Percentiles rank a stretch among this genome's conserved stretches.
phyloP scores from a whole-genome alignment of 495 filamentous ascomycete genomes.

The Aspergillus homomorphus region DNA sequence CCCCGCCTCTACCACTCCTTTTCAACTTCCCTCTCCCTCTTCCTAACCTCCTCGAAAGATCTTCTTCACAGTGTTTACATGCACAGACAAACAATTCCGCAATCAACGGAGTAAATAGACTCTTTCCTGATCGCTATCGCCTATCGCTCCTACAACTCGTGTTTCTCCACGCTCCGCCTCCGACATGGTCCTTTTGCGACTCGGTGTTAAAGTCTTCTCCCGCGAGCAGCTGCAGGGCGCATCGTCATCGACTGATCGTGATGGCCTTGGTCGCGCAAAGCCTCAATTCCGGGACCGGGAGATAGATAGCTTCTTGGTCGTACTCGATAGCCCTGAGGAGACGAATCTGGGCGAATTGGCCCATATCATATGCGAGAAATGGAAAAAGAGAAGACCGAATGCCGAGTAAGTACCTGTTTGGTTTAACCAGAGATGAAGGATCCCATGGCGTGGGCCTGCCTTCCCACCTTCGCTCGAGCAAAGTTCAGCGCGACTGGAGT shows the following conservation, averaged over 20 bases:
- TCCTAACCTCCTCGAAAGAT: background rate
- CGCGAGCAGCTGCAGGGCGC: conserved; percentile 23
- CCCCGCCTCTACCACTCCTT: background rate
- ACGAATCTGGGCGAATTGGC: conserved; percentile 31
- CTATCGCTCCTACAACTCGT: background rate
- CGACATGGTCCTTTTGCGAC: conserved; percentile 37
- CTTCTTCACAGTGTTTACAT: background rate
- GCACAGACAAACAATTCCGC: background rate
- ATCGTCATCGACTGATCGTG: conserved; percentile 10
- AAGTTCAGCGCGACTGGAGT: too few relatives aligned
- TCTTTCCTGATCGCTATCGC: background rate
- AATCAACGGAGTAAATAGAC: background rate
- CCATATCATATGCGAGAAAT: conserved; percentile 34
- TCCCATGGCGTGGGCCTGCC: too few relatives aligned
- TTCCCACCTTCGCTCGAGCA: too few relatives aligned
- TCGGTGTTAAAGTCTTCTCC: conserved; percentile 37
- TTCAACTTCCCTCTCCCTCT: background rate
- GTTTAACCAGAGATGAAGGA: too few relatives aligned
- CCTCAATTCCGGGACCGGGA: conserved; percentile 10
- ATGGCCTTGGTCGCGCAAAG: conserved; percentile 14
- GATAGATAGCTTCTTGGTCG: conserved; percentile 31
- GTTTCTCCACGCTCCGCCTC: conserved; percentile 2
- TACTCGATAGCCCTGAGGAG: conserved; percentile 30
- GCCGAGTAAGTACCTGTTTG: conserved; percentile 30
- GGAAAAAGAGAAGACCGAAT: conserved; percentile 32